Evolutionary conservation across 768 basidiomycete genomes (phyloP).

Genomic region (Cystoderma amianthinum): DNA sequence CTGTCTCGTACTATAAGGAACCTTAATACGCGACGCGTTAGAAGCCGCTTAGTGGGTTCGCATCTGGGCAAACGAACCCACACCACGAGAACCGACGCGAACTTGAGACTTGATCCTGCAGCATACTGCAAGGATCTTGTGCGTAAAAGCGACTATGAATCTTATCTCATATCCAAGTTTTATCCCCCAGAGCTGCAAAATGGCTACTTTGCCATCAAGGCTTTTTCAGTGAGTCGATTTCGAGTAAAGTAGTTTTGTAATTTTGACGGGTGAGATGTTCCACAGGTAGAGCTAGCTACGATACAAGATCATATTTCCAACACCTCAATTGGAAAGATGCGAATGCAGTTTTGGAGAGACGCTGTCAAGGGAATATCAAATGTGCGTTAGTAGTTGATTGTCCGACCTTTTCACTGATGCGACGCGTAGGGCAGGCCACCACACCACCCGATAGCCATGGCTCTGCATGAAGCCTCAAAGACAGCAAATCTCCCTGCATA

Average conservation of each 20-base stretch:
- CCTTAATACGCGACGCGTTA: too few relatives aligned
- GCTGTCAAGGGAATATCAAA: constrained; percentile 61
- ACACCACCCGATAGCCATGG: constrained; percentile 75
- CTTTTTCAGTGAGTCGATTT: constrained; percentile 65
- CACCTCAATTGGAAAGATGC: constrained; percentile 69
- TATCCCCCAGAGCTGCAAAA: constrained; percentile 60
- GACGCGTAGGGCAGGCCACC: constrained; percentile 60
- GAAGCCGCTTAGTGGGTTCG: too few relatives aligned
- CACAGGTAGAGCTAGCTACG: constrained; percentile 69
- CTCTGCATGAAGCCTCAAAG: constrained; percentile 52
- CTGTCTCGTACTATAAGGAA: too few relatives aligned
- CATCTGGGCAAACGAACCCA: too few relatives aligned
- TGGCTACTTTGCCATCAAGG: constrained; percentile 74
- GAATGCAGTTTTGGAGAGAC: constrained; percentile 86
- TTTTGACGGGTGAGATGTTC: not conserved
- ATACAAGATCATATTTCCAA: constrained; percentile 75
- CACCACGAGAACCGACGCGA: constrained; percentile 4
- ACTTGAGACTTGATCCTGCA: constrained; percentile 30
- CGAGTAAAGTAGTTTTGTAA: constrained; percentile 3
- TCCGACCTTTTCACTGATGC: constrained; percentile 4
- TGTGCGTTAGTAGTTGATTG: constrained; percentile 28
- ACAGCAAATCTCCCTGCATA: constrained; percentile 53
- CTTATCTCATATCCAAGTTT: constrained; percentile 63
- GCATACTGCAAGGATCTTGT: constrained; percentile 69
- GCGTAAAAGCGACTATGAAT: constrained; percentile 77